Base-by-base conservation (phyloP, 208 protist species). In the Trypanosomatidae sp. region DNA sequence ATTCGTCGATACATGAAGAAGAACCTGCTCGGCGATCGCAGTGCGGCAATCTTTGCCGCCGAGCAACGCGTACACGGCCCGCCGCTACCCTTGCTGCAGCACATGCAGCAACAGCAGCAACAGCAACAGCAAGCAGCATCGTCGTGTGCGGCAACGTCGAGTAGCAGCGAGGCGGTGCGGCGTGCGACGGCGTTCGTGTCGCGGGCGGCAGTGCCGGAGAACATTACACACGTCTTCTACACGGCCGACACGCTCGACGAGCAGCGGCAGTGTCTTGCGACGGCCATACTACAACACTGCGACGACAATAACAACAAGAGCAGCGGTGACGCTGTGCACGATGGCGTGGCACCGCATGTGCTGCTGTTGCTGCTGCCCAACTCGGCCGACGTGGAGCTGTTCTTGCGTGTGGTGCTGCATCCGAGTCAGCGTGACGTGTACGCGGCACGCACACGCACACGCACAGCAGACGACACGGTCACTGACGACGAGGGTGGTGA, bases 1-100 rank as follows among this genome's bases (percentile, higher is more conserved):
- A 66, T 94, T 33, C 73, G 80, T 2, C 66, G 71, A 6, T 94
- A 78, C 66, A 81, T 94, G 66, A 90, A 88, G 53, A 90, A 90
- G 60, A 87, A 77, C 42, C 35, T 88, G 4, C 56, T 94, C 6
- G 74, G 66, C 15, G 67, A 71, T 30, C 65, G 68, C 33, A 65
- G 77, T 5, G 69, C 78, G 6, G 69, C 61, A 8, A 68, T 94
- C 11, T 94, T 94, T 58, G 80, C 85, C 42, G 53, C 41, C 7
- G 61, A 38, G 23, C 35, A 38, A 6, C 30, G 18, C 1, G n/a
- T 19, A 7, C 51, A 18, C 2, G 4, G 15, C n/a, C 3, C 39
- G 23, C 10, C 20, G 8, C 43, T 5, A 2, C 13, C 15, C 23
- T 33, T 42, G 16, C 7, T 32, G 43, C 26, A 5, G 25, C 26